Percentiles rank a stretch among this genome's conserved stretches.
These are phyloP conservation scores for Hibiscus mutabilis DNA, from an alignment of 345 rosid species.

Conservation along the genomic window DNA sequence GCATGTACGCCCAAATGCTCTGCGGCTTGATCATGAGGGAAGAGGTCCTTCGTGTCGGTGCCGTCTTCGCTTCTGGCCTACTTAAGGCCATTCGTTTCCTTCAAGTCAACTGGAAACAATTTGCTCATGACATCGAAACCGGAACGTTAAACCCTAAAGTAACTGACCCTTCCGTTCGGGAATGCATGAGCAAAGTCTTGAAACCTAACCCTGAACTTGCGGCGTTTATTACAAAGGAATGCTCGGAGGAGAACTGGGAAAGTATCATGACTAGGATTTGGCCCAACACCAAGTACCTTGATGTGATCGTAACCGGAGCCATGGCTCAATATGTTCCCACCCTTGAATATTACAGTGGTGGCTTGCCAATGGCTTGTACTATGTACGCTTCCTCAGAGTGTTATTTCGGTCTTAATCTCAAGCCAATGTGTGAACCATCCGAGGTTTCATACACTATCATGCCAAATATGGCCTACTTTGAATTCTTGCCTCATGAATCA, in stretches of 20 bases:
- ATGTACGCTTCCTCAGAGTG: constrained; percentile 98
- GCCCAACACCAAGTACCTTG: constrained; percentile 87
- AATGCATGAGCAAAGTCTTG: constrained; percentile 40
- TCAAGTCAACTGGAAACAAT: constrained; percentile 54
- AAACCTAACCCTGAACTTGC: constrained; percentile 60
- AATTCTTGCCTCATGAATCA: constrained; percentile 46
- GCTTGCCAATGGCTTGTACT: constrained; percentile 76
- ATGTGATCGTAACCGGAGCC: constrained; percentile 88
- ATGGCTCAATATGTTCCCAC: constrained; percentile 97
- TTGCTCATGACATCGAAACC: constrained; percentile 48
- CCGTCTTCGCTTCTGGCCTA: constrained; percentile 86
- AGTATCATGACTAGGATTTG: constrained; percentile 65
- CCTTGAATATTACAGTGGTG: constrained; percentile 69
- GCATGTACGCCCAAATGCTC: constrained; percentile 91
- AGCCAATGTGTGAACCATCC: constrained; percentile 70
- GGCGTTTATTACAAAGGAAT: constrained; percentile 39
- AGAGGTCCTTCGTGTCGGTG: constrained; percentile 80
- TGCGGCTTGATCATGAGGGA: constrained; percentile 67
- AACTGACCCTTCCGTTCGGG: constrained; percentile 39
- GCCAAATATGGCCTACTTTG: constrained; percentile 94
- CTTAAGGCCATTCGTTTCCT: constrained; percentile 79
- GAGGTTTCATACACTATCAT: constrained; percentile 84
- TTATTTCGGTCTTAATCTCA: constrained; percentile 76
- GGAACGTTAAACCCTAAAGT: constrained; percentile 58
- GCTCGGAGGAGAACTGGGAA: constrained; percentile 57